Evolutionary conservation across 2,329 filamentous ascomycete species (phyloP), one percentile per base, ranked within the genome.

Genomic region (Acephala macrosclerotiorum): DNA sequence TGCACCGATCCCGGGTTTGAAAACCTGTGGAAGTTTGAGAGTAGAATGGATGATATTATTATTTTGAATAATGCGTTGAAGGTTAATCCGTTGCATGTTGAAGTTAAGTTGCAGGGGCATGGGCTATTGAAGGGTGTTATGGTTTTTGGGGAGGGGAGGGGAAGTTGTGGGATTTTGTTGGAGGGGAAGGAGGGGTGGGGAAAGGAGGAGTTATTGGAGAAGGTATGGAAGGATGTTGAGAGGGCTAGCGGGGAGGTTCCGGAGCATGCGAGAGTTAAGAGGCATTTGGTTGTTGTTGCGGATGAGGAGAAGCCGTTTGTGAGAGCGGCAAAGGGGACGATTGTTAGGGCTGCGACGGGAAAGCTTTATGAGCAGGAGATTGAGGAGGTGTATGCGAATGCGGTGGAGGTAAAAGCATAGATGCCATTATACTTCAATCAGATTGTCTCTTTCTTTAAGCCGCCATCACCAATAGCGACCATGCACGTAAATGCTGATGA

Each of bases 61-160:
- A 77, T 82, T 0, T 72, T 83, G n/a, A 77, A 75, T 29, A 82
- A 80, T 63, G 81, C 81, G 1, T 77, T 80, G 56, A 84, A 83
- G 65, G 76, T 81, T 47, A 82, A 82, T 49, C 81, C 82, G 0
- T 64, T 80, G 2, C 72, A 74, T 2, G 77, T 81, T 70, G 81
- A 83, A 66, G 71, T 66, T 20, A 69, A 72, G 4, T 73, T 83
- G 16, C 73, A 73, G 35, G 69, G 65, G 0, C 77, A 81, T 61
- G 75, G 68, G 2, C 1, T 58, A 3, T 68, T 83, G 0, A 66
- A 71, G 1, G 71, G 74, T 2, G 75, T 75, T 3, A 40, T 81
- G 5, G 68, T 82, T 1, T 69, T 79, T 58, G 80, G 80, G 0
- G 72, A 78, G 20, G 74, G 73, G 2, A 56, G 59, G n/a, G 51